A percentile compares a stretch with the other conserved stretches of the same genome.
phyloP scores from a whole-genome alignment of 1,139 yeast species.

The Zygotorulaspora mrakii region DNA sequence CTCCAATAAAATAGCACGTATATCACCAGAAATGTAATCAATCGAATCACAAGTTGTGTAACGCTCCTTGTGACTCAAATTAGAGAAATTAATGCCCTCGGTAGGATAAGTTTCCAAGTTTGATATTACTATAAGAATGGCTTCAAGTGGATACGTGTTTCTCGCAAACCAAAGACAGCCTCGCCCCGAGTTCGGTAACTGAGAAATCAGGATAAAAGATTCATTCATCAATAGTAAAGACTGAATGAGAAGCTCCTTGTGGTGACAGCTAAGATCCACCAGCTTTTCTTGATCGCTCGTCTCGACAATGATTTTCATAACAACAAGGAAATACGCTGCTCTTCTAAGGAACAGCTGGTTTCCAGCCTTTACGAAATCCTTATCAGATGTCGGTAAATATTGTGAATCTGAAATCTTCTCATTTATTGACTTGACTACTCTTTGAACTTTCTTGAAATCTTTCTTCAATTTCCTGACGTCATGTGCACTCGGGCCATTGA shows the following conservation, averaged over 20 bases:
- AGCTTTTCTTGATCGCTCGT: background rate
- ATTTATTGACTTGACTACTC: conserved; percentile 1
- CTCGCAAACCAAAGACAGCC: conserved; percentile 1
- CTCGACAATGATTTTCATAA: background rate
- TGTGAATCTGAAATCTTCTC: no score
- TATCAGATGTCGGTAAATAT: background rate
- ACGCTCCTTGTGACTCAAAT: background rate
- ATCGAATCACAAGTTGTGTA: background rate
- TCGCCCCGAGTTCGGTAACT: background rate
- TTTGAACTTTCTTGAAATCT: background rate
- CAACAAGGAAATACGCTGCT: background rate
- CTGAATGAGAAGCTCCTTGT: background rate
- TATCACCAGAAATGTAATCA: background rate
- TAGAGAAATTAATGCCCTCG: background rate
- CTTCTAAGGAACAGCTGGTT: background rate
- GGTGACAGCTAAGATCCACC: no score
- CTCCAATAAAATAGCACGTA: background rate
- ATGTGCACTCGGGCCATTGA: background rate
- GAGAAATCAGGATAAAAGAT: background rate
- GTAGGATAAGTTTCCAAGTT: background rate
- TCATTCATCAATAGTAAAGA: conserved; percentile 1
- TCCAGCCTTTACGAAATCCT: background rate
- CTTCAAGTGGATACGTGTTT: conserved; percentile 1
- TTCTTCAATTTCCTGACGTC: background rate
- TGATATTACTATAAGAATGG: background rate